These are phyloP conservation scores for Pseudogymnoascus sp. DNA, from an alignment of 2,329 filamentous ascomycete species.

Conservation along the genomic window DNA sequence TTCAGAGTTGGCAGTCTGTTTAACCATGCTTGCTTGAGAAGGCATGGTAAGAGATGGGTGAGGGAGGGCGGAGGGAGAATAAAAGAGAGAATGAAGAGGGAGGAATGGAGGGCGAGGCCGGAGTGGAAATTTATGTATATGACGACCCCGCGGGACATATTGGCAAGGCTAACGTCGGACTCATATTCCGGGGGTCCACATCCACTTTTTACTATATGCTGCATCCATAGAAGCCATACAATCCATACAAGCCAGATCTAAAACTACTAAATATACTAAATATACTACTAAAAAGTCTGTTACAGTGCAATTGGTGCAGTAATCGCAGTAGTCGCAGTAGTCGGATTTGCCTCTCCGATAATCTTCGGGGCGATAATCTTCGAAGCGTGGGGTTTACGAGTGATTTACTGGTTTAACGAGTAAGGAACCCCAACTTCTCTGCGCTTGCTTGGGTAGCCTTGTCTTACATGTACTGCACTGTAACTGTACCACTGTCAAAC, in stretches of 20 bases:
- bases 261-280: too few species aligned
- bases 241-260: too few species aligned
- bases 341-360: constrained; percentile 7
- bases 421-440: neutral
- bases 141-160: constrained; percentile 10
- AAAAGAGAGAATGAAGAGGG: neutral
- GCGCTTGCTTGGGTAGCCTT: neutral
- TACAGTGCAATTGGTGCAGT: too few species aligned
- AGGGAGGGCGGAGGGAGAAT: neutral
- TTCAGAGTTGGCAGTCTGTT: neutral
- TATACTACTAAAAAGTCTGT: too few species aligned
- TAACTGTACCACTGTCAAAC: neutral
- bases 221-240: neutral
- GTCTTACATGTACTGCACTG: neutral
- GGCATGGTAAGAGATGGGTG: neutral
- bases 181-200: constrained; percentile 9
- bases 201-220: neutral
- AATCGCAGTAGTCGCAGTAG: neutral
- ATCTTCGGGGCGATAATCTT: neutral
- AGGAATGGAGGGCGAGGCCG: neutral
- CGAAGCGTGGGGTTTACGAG: neutral
- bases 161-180: constrained; percentile 10
- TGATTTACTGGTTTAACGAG: constrained; percentile 7
- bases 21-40: constrained; percentile 6
- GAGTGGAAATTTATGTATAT: constrained; percentile 12